Conservation (phyloP, 2,329 filamentous ascomycete genomes). For the Blumeria graminis region DNA sequence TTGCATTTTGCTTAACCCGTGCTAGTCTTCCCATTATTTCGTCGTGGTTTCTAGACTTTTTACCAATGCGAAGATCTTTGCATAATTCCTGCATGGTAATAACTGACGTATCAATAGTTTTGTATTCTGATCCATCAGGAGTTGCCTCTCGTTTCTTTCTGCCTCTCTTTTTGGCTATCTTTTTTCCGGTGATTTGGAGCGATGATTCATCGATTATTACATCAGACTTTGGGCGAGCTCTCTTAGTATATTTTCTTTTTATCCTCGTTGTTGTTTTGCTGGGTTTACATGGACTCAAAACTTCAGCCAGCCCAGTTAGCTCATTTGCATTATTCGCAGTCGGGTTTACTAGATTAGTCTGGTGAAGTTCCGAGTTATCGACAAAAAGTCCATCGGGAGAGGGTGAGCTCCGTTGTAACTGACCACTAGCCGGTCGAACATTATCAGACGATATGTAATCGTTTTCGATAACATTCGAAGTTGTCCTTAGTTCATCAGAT, state of each 20-base stretch:
- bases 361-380: too few relatives aligned
- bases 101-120: slow-evolving; percentile 37
- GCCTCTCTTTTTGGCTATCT: slow-evolving; percentile 13
- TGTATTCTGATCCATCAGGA: slow-evolving; percentile 37
- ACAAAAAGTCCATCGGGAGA: too few relatives aligned
- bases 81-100: slow-evolving; percentile 53
- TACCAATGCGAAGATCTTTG: slow-evolving; percentile 44
- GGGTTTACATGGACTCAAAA: background rate
- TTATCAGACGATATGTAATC: too few relatives aligned
- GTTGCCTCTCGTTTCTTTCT: slow-evolving; percentile 18
- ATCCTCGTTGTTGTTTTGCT: background rate
- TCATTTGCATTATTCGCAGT: too few relatives aligned
- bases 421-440: too few relatives aligned
- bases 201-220: background rate
- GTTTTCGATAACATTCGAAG: too few relatives aligned
- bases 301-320: too few relatives aligned
- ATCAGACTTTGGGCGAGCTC: slow-evolving; percentile 7
- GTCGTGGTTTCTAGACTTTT: slow-evolving; percentile 49
- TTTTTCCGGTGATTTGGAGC: background rate
- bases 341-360: too few relatives aligned
- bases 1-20: slow-evolving; percentile 19
- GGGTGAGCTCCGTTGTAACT: too few relatives aligned
- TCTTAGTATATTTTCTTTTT: slow-evolving; percentile 8
- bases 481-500: too few relatives aligned
- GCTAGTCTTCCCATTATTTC: slow-evolving; percentile 42